phyloP scores from a whole-genome alignment of 441 rosid genomes.

The Pelargonium exstipulatum region DNA sequence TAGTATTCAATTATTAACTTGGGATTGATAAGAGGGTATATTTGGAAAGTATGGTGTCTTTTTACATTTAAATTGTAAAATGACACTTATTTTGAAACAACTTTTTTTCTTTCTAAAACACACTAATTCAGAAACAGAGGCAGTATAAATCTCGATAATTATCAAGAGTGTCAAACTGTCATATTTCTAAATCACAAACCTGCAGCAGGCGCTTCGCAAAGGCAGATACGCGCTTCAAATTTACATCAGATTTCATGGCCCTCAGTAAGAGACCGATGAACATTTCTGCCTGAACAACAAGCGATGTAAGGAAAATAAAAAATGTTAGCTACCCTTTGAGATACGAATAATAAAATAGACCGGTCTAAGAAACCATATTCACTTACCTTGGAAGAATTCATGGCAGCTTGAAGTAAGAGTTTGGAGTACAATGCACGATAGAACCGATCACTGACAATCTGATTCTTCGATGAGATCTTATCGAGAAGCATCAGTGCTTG shows the following conservation, averaged over 20 bases:
- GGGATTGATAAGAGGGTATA: too few species aligned
- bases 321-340: background rate
- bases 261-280: constrained; percentile 83
- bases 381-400: constrained; percentile 97
- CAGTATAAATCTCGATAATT: background rate
- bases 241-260: constrained; percentile 87
- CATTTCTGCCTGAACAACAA: constrained; percentile 68
- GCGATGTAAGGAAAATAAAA: background rate
- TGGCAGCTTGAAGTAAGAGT: constrained; percentile 77
- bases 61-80: background rate
- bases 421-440: constrained; percentile 92
- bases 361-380: constrained; percentile 2
- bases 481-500: constrained; percentile 95
- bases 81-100: background rate
- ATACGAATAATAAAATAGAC: background rate
- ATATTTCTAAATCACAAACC: constrained; percentile 33
- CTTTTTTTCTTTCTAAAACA: background rate
- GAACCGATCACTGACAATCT: constrained; percentile 88
- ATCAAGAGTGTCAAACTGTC: too few species aligned
- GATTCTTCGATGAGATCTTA: constrained; percentile 92
- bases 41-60: too few species aligned
- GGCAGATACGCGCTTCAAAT: constrained; percentile 81
- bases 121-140: too few species aligned
- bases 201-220: constrained; percentile 90
- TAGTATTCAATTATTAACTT: too few species aligned